Evolutionary conservation across 805 yeast species (phyloP).

Genomic region (Ogataea corticis): DNA sequence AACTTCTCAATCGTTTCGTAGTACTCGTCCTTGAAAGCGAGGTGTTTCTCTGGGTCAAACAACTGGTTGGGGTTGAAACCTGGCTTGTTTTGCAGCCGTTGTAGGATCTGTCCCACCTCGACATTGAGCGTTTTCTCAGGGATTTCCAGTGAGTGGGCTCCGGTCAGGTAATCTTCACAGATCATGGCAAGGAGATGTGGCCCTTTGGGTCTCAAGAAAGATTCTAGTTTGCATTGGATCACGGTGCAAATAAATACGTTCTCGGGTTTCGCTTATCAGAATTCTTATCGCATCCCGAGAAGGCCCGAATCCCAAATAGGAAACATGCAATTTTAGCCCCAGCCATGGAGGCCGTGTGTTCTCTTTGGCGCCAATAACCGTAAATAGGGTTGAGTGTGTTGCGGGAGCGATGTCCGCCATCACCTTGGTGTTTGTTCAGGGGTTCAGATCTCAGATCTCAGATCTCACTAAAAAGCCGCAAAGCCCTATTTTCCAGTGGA

Average conservation of each 20-base stretch:
- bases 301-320: too few species aligned
- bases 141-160: conserved; percentile 25
- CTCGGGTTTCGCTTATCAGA: too few species aligned
- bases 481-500: too few species aligned
- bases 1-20: conserved; percentile 38
- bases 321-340: too few species aligned
- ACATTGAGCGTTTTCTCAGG: conserved; percentile 30
- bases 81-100: conserved; percentile 15
- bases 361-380: too few species aligned
- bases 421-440: too few species aligned
- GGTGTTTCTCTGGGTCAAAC: conserved; percentile 41
- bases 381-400: too few species aligned
- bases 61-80: conserved; percentile 21
- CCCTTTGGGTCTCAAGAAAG: neutral
- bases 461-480: too few species aligned
- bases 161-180: conserved; percentile 23
- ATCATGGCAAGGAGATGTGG: conserved; percentile 9
- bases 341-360: too few species aligned
- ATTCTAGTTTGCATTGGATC: neutral
- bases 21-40: conserved; percentile 39
- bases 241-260: neutral
- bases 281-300: too few species aligned
- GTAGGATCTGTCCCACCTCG: conserved; percentile 24
- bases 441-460: too few species aligned
- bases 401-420: too few species aligned